Evolutionary conservation across 2,329 filamentous ascomycete genomes (phyloP).

Genomic region (Onygena corvina): DNA sequence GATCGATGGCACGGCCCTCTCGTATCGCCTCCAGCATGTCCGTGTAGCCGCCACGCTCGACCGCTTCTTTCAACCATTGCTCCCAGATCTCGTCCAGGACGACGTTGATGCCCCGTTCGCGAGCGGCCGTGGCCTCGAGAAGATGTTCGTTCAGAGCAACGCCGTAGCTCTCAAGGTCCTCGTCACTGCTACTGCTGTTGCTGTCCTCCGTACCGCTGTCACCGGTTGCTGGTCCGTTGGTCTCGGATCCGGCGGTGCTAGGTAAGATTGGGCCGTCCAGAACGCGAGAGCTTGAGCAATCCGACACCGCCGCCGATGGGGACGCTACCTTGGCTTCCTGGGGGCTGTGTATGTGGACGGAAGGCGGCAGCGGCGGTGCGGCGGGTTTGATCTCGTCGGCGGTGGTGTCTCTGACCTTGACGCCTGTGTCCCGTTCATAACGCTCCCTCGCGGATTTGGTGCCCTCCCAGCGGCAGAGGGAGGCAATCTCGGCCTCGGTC

Average conservation of each 20-base stretch:
- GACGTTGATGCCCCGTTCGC: conserved; percentile 38
- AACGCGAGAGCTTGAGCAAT: background rate
- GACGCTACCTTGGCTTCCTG: conserved; percentile 15
- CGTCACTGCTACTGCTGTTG: conserved; percentile 32
- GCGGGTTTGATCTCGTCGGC: conserved; percentile 44
- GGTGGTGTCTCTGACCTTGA: conserved; percentile 50
- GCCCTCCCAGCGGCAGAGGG: conserved; percentile 49
- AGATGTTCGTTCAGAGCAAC: conserved; percentile 42
- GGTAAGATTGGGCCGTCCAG: background rate
- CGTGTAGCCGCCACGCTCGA: conserved; percentile 38
- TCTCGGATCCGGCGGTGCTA: conserved; percentile 17
- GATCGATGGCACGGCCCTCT: conserved; percentile 24
- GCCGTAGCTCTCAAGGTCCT: conserved; percentile 41
- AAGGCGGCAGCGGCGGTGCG: conserved; percentile 31
- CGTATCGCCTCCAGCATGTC: conserved; percentile 32
- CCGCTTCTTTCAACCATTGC: conserved; percentile 47
- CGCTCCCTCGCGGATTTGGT: conserved; percentile 38
- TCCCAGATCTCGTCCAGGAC: conserved; percentile 41
- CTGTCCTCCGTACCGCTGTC: conserved; percentile 21
- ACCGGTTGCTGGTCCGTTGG: conserved; percentile 4
- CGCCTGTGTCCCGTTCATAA: conserved; percentile 44
- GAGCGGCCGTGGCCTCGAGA: conserved; percentile 41
- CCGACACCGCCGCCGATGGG: no score
- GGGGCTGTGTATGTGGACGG: conserved; percentile 23
- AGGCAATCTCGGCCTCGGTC: conserved; percentile 48